Percentiles rank a stretch among this genome's conserved stretches.
Evolutionary conservation across 2,329 filamentous ascomycete species (phyloP).

Genomic region (Torrubiellomyces zombiae): DNA sequence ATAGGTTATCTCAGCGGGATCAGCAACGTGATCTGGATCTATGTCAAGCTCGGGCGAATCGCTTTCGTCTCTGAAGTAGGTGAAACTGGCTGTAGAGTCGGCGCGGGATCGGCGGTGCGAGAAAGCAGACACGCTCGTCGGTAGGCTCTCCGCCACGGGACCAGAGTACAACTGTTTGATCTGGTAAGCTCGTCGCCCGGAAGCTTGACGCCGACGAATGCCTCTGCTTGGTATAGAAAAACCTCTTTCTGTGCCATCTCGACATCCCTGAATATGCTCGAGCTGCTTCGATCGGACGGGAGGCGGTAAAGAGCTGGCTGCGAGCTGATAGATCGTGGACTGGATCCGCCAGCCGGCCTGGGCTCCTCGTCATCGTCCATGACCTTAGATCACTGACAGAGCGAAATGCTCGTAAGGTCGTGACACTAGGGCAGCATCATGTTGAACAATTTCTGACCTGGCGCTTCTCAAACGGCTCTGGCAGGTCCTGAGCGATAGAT

Average conservation of each 20-base stretch:
- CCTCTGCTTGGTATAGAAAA: too few species aligned
- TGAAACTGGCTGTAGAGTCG: constrained; percentile 77
- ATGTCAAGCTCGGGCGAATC: constrained; percentile 14
- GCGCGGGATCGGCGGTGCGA: constrained; percentile 65
- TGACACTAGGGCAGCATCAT: too few species aligned
- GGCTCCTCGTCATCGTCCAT: constrained; percentile 2
- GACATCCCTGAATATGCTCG: constrained; percentile 84
- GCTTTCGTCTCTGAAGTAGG: constrained; percentile 56
- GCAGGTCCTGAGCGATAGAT: too few species aligned
- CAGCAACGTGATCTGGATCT: constrained; percentile 14
- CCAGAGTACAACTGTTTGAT: constrained; percentile 60
- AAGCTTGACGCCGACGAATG: too few species aligned
- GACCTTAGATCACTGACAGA: neutral
- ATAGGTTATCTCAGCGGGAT: constrained; percentile 9
- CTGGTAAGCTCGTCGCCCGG: too few species aligned
- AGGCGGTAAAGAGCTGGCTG: constrained; percentile 33
- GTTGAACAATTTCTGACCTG: too few species aligned
- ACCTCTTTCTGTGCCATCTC: constrained; percentile 98
- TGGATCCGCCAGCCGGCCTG: constrained; percentile 1
- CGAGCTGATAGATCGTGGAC: constrained; percentile 1
- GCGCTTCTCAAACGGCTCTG: too few species aligned
- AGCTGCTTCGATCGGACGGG: constrained; percentile 53
- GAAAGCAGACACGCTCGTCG: constrained; percentile 84
- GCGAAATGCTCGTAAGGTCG: too few species aligned
- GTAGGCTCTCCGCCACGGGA: constrained; percentile 88